These are phyloP conservation scores for Trichoderma afroharzianum DNA, from an alignment of 2,329 filamentous ascomycete genomes.

Conservation along the genomic window DNA sequence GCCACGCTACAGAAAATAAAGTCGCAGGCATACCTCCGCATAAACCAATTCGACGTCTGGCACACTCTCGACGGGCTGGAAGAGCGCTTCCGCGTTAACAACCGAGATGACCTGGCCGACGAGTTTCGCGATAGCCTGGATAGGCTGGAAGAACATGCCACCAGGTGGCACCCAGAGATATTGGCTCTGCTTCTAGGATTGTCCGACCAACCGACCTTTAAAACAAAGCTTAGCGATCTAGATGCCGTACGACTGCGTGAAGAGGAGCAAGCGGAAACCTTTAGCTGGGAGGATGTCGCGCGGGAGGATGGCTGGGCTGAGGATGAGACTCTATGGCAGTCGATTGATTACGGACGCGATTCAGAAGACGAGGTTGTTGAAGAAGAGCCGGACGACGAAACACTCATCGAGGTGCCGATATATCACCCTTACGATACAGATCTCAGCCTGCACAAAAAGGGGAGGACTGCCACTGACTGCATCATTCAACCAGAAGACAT, in stretches of 20 bases:
- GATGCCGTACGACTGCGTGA: constrained; percentile 45
- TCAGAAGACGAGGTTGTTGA: constrained; percentile 51
- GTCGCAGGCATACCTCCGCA: constrained; percentile 57
- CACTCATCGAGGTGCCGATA: constrained; percentile 32
- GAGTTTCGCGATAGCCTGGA: constrained; percentile 58
- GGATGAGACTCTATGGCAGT: constrained; percentile 66
- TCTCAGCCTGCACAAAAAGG: constrained; percentile 14
- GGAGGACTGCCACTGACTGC: constrained; percentile 31
- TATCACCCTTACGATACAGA: constrained; percentile 30
- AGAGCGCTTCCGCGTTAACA: constrained; percentile 80
- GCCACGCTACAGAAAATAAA: constrained; percentile 49
- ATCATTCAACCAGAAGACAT: constrained; percentile 35
- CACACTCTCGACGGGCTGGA: constrained; percentile 67
- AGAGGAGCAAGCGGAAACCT: constrained; percentile 40
- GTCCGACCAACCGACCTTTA: constrained; percentile 72
- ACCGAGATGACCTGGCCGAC: constrained; percentile 75
- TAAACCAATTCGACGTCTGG: constrained; percentile 71
- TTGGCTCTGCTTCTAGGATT: constrained; percentile 75
- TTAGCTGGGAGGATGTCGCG: constrained; percentile 79
- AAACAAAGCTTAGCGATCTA: constrained; percentile 64
- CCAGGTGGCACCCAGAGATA: constrained; percentile 73
- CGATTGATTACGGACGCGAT: constrained; percentile 64
- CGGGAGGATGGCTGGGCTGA: constrained; percentile 69
- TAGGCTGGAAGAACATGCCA: constrained; percentile 50
- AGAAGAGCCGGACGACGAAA: constrained; percentile 35